Evolutionary conservation across 139 green algal species (phyloP), one percentile per base, ranked within the genome.

Genomic region (Micractinium sp.): DNA sequence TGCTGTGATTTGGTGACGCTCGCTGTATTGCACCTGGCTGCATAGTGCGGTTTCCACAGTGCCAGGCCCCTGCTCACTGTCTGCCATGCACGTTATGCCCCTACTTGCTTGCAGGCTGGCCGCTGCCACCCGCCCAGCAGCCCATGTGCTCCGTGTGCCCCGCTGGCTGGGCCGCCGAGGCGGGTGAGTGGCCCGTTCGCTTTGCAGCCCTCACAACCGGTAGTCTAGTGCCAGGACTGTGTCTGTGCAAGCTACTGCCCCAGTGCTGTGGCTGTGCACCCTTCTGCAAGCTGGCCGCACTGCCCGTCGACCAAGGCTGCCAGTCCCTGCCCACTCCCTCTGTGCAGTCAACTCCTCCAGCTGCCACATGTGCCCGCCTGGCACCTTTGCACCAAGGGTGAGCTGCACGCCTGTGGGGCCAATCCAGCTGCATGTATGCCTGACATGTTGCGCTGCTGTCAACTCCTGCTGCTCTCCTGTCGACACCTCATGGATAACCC

Each of bases 361-460:
- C 22, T 95, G 93, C 88, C 60, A 47, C 27, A 90, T 95, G 92
- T 95, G 93, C 87, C 67, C 35, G 2, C 92, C 92, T 0, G 93
- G 93, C 18, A 91, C 63, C 60, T 92, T 66, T 63, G 89, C 93
- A 2, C 78, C 78, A 1, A 20, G 23, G 56, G 86, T 85, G 69
- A 56, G 82, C 33, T 19, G 31, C 29, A 5, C 47, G 47, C 47
- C 7, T 56, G 47, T 56, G 47, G 47, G 47, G 47, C 5, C 47
- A 9, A 9, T 9, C 47, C 47, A 56, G 47, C 47, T 9, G 9
- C 47, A 56, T 56, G 47, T n/a, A n/a, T n/a, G n/a, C 23, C 14
- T 4, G 23, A 5, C 23, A 4, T 35, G 18, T 3, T 75, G 9
- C 66, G 19, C 19, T 29, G 9, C 73, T 79, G 73, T 5, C 47